phyloP scores from a whole-genome alignment of 768 basidiomycete species.

The Russula abietina region DNA sequence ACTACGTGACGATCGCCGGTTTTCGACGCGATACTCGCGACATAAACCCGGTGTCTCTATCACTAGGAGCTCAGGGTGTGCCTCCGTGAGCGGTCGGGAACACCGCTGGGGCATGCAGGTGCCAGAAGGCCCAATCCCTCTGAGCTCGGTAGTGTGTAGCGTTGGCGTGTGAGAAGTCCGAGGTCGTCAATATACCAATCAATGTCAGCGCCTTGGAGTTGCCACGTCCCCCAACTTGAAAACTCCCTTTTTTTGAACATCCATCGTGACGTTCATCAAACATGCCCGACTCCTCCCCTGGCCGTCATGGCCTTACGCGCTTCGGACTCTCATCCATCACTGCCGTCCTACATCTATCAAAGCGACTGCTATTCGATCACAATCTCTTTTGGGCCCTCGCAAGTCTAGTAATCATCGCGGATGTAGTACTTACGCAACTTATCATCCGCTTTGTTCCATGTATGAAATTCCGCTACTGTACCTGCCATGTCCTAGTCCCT shows the following conservation, averaged over 20 bases:
- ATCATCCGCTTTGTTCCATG: conserved; percentile 81
- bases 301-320: conserved; percentile 1
- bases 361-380: conserved; percentile 45
- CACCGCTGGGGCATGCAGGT: conserved; percentile 32
- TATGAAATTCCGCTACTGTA: conserved; percentile 40
- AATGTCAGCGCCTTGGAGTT: not conserved
- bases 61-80: conserved; percentile 49
- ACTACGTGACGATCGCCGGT: conserved; percentile 42
- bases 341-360: conserved; percentile 5
- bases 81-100: conserved; percentile 34
- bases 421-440: conserved; percentile 71
- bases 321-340: conserved; percentile 1
- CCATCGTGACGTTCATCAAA: not conserved
- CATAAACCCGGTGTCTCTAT: conserved; percentile 39
- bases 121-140: conserved; percentile 7
- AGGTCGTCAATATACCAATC: not conserved
- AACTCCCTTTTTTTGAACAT: too few relatives aligned
- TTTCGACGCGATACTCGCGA: conserved; percentile 57
- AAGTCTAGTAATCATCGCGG: conserved; percentile 58
- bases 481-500: conserved; percentile 13
- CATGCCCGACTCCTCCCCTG: not conserved
- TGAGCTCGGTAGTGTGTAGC: conserved; percentile 2
- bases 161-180: not conserved
- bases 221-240: too few relatives aligned
- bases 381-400: conserved; percentile 65